Evolutionary conservation across 805 yeast genomes (phyloP).

Genomic region (Cyberlindnera samutprakarnensis): DNA sequence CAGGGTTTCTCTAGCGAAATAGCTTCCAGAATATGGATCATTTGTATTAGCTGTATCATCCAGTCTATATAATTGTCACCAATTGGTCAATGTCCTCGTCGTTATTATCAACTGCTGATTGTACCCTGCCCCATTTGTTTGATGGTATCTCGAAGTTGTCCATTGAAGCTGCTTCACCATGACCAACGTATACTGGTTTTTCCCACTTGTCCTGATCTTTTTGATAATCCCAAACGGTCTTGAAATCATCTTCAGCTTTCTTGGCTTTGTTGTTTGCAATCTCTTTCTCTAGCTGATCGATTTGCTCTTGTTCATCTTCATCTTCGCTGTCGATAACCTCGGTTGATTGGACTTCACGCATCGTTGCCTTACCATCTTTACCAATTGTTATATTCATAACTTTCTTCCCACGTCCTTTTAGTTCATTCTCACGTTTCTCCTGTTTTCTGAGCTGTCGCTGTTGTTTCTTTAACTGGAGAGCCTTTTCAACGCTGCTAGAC

Average conservation of each 20-base stretch:
- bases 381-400: conserved; percentile 71
- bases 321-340: conserved; percentile 27
- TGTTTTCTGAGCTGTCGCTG: conserved; percentile 64
- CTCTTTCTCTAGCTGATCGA: conserved; percentile 23
- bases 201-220: conserved; percentile 48
- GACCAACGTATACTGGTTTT: conserved; percentile 40
- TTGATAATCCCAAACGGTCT: conserved; percentile 53
- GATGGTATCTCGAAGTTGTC: no score
- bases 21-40: no score
- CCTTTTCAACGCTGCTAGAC: conserved; percentile 81
- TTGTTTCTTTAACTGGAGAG: conserved; percentile 78
- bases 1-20: no score
- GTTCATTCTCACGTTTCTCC: conserved; percentile 48
- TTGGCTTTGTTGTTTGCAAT: conserved; percentile 28
- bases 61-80: conserved; percentile 1
- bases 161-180: conserved; percentile 1
- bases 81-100: conserved; percentile 6
- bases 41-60: no score
- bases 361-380: conserved; percentile 68
- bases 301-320: conserved; percentile 27
- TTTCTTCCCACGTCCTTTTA: conserved; percentile 67
- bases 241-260: conserved; percentile 24
- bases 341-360: conserved; percentile 26
- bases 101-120: background rate
- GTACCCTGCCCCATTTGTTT: conserved; percentile 9